Evolutionary conservation across 2,329 filamentous ascomycete genomes (phyloP).

Genomic region (Claviceps sp.): DNA sequence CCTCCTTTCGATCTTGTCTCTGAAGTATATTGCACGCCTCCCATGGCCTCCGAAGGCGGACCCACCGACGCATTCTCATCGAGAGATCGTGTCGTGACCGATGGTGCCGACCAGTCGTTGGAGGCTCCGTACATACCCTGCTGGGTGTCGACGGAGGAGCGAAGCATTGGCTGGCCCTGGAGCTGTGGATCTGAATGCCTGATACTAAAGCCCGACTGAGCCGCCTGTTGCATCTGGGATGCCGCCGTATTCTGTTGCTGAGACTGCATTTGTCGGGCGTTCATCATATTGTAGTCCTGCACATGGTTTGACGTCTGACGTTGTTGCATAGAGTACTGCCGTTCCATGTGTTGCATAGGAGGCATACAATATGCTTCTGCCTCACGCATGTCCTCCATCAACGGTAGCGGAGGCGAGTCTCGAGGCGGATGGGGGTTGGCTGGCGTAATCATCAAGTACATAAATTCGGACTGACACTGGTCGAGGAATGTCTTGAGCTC

Average conservation of each 20-base stretch:
- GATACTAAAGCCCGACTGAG: constrained; percentile 19
- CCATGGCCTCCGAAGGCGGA: constrained; percentile 25
- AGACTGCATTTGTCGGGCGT: constrained; percentile 39
- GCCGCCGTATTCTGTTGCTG: constrained; percentile 50
- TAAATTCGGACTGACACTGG: constrained; percentile 52
- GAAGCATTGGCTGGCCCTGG: constrained; percentile 36
- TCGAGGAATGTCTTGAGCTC: constrained; percentile 49
- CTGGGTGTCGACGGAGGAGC: constrained; percentile 37
- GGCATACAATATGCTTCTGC: constrained; percentile 38
- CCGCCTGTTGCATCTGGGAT: constrained; percentile 31
- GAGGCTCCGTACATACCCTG: constrained; percentile 25
- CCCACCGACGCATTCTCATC: constrained; percentile 20
- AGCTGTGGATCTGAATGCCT: constrained; percentile 27
- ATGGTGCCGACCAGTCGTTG: constrained; percentile 22
- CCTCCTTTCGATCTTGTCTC: constrained; percentile 33
- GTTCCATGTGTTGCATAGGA: constrained; percentile 25
- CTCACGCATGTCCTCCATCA: constrained; percentile 46
- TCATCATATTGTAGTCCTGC: constrained; percentile 37
- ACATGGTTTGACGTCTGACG: constrained; percentile 40
- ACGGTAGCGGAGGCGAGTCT: constrained; percentile 44
- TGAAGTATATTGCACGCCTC: constrained; percentile 25
- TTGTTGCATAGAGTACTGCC: constrained; percentile 25
- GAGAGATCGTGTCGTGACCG: constrained; percentile 20
- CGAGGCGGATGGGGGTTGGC: constrained; percentile 53
- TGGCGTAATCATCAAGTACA: constrained; percentile 54